Evolutionary conservation across 1,284 basidiomycete genomes (phyloP).

Genomic region (Kwoniella shivajii): DNA sequence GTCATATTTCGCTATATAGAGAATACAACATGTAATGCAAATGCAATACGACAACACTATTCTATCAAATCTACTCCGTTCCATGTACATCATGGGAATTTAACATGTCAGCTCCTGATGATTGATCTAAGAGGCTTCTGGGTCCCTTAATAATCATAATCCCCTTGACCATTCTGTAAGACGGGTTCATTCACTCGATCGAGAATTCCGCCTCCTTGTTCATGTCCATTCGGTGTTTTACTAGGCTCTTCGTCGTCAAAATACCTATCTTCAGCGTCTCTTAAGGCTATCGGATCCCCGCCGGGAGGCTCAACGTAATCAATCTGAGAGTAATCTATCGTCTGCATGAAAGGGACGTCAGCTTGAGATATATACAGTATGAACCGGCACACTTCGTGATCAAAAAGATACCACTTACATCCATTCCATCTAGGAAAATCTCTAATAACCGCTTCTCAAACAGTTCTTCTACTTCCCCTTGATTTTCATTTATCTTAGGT

Average conservation of each 20-base stretch:
- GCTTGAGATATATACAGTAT: background rate
- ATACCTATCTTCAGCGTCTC: constrained; percentile 48
- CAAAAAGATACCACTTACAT: constrained; percentile 43
- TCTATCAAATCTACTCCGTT: background rate
- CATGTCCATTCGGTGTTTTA: constrained; percentile 21
- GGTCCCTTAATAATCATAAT: constrained; percentile 49
- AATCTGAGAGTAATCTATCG: constrained; percentile 45
- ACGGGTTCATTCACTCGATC: background rate
- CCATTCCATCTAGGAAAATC: constrained; percentile 52
- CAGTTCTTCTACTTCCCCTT: constrained; percentile 32
- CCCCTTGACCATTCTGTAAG: constrained; percentile 45
- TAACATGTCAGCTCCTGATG: no score
- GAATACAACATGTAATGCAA: background rate
- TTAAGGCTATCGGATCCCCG: constrained; percentile 38
- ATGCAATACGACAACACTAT: background rate
- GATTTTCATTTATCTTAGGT: constrained; percentile 26
- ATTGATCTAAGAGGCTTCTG: background rate
- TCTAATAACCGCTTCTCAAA: constrained; percentile 50
- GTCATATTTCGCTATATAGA: no score
- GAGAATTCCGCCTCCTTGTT: constrained; percentile 4
- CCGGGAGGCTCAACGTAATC: constrained; percentile 46
- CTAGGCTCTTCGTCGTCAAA: constrained; percentile 52
- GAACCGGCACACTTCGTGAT: background rate
- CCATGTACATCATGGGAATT: background rate
- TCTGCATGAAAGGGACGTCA: constrained; percentile 26